Base-by-base conservation (phyloP, 1,284 basidiomycete genomes). In the Trichosporon ovoides region DNA sequence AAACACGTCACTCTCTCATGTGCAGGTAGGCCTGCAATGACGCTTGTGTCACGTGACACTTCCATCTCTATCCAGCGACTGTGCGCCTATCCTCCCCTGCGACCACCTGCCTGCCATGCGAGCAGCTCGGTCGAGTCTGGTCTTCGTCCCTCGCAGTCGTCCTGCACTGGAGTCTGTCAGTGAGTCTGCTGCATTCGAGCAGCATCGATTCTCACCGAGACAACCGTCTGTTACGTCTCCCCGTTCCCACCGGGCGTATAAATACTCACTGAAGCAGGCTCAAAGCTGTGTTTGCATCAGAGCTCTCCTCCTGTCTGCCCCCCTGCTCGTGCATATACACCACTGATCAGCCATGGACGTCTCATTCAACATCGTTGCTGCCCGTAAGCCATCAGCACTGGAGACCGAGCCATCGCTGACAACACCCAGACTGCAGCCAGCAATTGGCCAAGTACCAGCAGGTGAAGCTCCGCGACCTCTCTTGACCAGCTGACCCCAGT, bases 401-500 rank as follows among this genome's bases (percentile, higher is more conserved):
- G 7, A 1, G 43, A 31, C 28, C 14, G 16, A 14, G 16, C 11
- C 18, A 4, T 14, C 24, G 46, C 57, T 61, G 46, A 59, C 49
- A 33, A 0, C 57, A 31, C 28, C 28, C 28, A 77, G 75, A 75
- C 67, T 77, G 75, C 56, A 69, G 71, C 28, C 60, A 69, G 12
- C 74, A 76, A 59, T 71, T 77, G 70, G 74, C 73, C 9, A 63
- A 64, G 54, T 77, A 77, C 60, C 75, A 77, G 57, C 62, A 74
- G 36, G 74, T 75, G 33, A 13, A 12, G n/a, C 18, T 16, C 31
- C 10, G 24, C 14, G 19, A 13, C 18, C 10, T 20, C 4, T 40
- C 12, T 22, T 24, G 35, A n/a, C n/a, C 28, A 13, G 28, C 46
- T 57, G 11, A 33, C 28, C 19, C 34, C 52, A 77, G 73, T 77